Evolutionary conservation across 176 grass and related monocot species (phyloP).

Genomic region (Bonia amplexicaulis): DNA sequence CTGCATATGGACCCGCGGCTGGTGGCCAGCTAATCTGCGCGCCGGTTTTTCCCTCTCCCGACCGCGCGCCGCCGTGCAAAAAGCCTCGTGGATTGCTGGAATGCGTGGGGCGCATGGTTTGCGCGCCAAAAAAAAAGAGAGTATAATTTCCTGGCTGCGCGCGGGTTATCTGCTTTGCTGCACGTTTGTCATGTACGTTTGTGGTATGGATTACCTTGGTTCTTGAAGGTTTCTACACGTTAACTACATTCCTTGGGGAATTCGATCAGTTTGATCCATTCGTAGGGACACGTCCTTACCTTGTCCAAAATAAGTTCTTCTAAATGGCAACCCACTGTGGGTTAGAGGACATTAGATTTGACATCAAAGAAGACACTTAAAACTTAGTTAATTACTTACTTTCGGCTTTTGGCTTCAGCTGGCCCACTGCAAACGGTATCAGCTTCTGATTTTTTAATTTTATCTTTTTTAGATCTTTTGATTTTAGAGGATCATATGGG

Average conservation of each 20-base stretch:
- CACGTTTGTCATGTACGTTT: neutral
- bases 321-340: constrained; percentile 21
- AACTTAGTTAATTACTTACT: neutral
- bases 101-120: neutral
- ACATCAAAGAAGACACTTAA: neutral
- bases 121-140: rapidly evolving
- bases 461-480: no score
- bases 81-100: neutral
- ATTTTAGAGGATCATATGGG: no score
- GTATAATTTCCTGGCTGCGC: neutral
- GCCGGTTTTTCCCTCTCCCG: neutral
- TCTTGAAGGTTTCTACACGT: neutral
- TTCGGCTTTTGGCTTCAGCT: no score
- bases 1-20: no score
- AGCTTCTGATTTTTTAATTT: no score
- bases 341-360: neutral
- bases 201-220: neutral
- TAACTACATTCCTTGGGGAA: neutral
- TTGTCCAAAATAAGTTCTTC: constrained; percentile 12
- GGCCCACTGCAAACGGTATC: no score
- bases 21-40: neutral
- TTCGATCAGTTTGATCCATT: neutral
- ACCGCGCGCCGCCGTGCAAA: neutral
- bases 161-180: neutral
- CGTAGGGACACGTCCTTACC: neutral